Conservation (phyloP, 75 land plant species). For the Cupressus sempervirens region DNA sequence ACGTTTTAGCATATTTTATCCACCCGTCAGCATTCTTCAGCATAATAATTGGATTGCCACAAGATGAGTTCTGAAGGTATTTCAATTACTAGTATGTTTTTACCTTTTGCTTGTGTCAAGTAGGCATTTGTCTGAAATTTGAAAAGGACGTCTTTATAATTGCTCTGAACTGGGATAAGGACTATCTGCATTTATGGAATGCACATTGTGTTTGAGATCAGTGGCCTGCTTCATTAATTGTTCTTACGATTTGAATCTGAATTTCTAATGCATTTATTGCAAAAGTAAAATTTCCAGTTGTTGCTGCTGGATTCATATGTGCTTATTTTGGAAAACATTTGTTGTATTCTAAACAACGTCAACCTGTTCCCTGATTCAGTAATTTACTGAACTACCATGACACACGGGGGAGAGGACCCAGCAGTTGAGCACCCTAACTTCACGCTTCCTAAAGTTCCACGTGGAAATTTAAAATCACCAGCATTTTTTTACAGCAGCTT, state of each 20-base stretch:
- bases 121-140: neutral
- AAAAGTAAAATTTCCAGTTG: neutral
- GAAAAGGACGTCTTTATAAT: neutral
- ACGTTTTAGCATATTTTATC: neutral
- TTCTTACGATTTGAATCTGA: neutral
- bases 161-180: neutral
- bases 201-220: neutral
- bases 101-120: neutral
- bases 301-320: neutral
- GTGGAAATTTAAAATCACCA: too few species aligned
- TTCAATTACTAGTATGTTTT: neutral
- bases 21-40: neutral
- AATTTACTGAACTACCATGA: neutral
- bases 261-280: neutral
- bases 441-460: too few species aligned
- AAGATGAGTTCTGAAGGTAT: conserved; percentile 5
- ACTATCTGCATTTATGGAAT: conserved; percentile 5
- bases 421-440: too few species aligned
- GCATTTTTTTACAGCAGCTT: too few species aligned
- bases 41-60: neutral
- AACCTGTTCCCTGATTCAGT: neutral
- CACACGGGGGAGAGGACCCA: too few species aligned
- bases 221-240: neutral
- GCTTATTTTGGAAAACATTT: neutral
- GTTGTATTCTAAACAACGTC: neutral